Evolutionary conservation across 192 early-diverging fungal species (phyloP), one percentile per base, ranked within the genome.

Genomic region (Mortierella antarctica): DNA sequence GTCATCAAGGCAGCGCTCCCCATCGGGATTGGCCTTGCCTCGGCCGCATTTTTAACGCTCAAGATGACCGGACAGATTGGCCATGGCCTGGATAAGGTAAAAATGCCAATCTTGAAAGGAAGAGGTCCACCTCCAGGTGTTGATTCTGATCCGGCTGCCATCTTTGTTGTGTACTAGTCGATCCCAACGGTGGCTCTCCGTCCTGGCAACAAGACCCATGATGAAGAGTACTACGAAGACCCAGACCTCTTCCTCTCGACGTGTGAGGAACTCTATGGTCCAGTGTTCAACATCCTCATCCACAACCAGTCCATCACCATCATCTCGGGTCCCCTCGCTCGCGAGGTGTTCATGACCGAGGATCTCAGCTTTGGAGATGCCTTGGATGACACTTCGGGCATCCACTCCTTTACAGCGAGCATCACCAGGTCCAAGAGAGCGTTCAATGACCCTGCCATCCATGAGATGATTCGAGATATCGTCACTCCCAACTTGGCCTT

Each of bases 401-500:
- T 66, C 23, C 47, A 41, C 3, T 39, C 50, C 31, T 66, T 66
- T 40, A 20, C 45, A 7, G 9, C 12, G 2, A 44, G 48, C n/a
- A 23, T 66, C 6, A 13, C 55, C 7, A 66, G 55, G 52, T 55
- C 52, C 14, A 57, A 62, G n/a, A 44, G n/a, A 14, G 52, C 20
- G 0, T n/a, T 12, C 10, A 53, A 58, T 52, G 57, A 57, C 23
- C 44, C 39, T 2, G 31, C 17, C 14, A 12, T 49, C 62, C 71
- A 64, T 20, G 62, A 63, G 18, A 17, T 73, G 15, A 42, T 83
- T 18, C 48, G 67, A 5, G 70, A 76, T 44, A 20, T 67, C 6
- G 42, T 83, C 8, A 71, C 67, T 13, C 82, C 82, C 9, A 83
- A 83, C 40, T 48, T 83, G 49, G 65, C 70, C 18, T 13, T 41